Percentiles rank a stretch among this genome's conserved stretches.
These are phyloP conservation scores for Canariomyces notabilis DNA, from an alignment of 2,329 filamentous ascomycete species.

Conservation along the genomic window DNA sequence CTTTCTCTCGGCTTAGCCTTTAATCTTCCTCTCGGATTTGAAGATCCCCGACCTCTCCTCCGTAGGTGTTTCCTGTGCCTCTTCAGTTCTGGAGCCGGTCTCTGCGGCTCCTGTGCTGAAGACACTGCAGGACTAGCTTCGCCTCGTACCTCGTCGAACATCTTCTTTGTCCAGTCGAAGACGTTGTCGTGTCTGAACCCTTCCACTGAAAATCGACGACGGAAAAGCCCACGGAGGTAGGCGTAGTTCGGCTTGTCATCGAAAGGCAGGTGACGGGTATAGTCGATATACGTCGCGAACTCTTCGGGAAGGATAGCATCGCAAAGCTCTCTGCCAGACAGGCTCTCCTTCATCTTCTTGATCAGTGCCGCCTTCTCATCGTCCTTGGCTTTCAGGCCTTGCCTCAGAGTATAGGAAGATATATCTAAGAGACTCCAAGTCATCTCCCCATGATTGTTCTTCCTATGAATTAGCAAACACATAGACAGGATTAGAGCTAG, in stretches of 20 bases:
- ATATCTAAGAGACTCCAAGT: slow-evolving; percentile 97
- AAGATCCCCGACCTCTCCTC: background rate
- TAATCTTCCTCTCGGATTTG: too few relatives aligned
- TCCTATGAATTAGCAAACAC: slow-evolving; percentile 11
- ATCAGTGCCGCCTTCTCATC: slow-evolving; percentile 56
- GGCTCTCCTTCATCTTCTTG: slow-evolving; percentile 32
- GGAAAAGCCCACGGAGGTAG: slow-evolving; percentile 72
- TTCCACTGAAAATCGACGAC: slow-evolving; percentile 64
- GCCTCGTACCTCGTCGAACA: slow-evolving; percentile 1
- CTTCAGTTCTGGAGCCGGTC: background rate
- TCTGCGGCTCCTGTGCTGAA: background rate
- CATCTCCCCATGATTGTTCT: slow-evolving; percentile 96
- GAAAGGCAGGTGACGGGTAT: slow-evolving; percentile 67
- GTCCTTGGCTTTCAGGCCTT: slow-evolving; percentile 54
- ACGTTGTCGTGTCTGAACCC: slow-evolving; percentile 75
- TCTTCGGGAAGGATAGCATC: slow-evolving; percentile 65
- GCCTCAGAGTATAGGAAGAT: slow-evolving; percentile 94
- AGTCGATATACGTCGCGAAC: slow-evolving; percentile 71
- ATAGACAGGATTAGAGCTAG: slow-evolving; percentile 26
- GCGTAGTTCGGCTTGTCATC: slow-evolving; percentile 73
- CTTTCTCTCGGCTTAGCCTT: too few relatives aligned
- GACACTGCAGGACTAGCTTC: background rate
- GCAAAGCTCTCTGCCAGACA: slow-evolving; percentile 65
- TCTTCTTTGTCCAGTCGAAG: slow-evolving; percentile 62
- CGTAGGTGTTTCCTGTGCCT: background rate